Conservation (phyloP, 805 yeast genomes). For the Schwanniomyces vanrijiae region DNA sequence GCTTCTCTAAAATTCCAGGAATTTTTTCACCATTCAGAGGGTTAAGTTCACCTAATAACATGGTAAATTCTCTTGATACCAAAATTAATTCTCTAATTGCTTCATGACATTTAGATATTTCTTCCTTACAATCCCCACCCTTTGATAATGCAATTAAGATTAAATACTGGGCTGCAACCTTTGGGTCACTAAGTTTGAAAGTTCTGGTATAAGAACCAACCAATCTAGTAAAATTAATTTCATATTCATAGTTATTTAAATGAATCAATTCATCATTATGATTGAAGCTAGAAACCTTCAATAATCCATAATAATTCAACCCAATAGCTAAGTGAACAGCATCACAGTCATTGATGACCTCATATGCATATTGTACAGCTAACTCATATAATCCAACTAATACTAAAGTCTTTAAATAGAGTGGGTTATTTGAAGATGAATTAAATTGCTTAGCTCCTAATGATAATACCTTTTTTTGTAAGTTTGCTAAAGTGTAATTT, state of each 20-base stretch:
- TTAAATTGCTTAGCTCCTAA: constrained; percentile 75
- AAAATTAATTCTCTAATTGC: constrained; percentile 81
- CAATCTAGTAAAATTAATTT: constrained; percentile 56
- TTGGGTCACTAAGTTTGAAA: constrained; percentile 83
- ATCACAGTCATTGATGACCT: constrained; percentile 68
- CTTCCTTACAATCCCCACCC: constrained; percentile 39
- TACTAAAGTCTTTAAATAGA: constrained; percentile 72
- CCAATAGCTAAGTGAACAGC: constrained; percentile 89
- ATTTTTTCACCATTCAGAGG: constrained; percentile 66
- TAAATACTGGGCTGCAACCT: constrained; percentile 88
- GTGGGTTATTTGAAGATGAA: constrained; percentile 60
- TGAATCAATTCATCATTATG: constrained; percentile 36
- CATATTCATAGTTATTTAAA: constrained; percentile 30
- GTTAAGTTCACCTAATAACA: constrained; percentile 80
- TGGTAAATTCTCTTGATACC: constrained; percentile 80
- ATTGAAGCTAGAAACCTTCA: constrained; percentile 46
- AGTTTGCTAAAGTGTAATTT: constrained; percentile 67
- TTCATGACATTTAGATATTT: constrained; percentile 64
- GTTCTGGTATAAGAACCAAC: constrained; percentile 79
- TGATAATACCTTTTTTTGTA: constrained; percentile 68
- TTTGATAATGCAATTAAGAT: constrained; percentile 60
- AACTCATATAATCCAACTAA: constrained; percentile 79
- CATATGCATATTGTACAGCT: constrained; percentile 67
- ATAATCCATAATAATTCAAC: constrained; percentile 68
- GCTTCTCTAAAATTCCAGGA: constrained; percentile 82